Evolutionary conservation across 495 filamentous ascomycete species (phyloP).

Genomic region (Podospora bellae-mahoneyi): DNA sequence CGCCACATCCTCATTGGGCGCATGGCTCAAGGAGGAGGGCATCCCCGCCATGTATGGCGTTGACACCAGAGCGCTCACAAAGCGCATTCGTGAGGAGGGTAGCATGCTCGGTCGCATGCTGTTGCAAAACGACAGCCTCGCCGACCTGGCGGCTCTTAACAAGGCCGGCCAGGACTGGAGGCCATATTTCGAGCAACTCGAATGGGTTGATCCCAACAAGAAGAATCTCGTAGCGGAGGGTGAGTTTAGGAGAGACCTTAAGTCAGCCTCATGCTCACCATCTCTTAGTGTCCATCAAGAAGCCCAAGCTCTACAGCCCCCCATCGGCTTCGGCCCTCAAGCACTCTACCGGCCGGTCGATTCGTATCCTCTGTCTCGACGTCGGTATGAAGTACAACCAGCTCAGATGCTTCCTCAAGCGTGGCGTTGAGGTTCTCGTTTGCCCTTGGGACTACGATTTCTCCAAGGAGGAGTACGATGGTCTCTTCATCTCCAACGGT

Average conservation of each 20-base stretch:
- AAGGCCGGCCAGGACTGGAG: slow-evolving; percentile 53
- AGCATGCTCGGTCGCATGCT: slow-evolving; percentile 95
- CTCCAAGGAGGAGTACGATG: slow-evolving; percentile 77
- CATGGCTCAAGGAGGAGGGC: slow-evolving; percentile 93
- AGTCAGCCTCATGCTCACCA: slow-evolving; percentile 31
- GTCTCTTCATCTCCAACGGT: slow-evolving; percentile 95
- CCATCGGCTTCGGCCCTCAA: slow-evolving; percentile 59
- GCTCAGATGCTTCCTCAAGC: slow-evolving; percentile 80
- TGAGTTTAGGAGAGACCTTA: slow-evolving; percentile 46
- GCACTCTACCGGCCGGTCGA: slow-evolving; percentile 78
- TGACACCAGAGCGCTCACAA: slow-evolving; percentile 90
- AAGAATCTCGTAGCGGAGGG: slow-evolving; percentile 92
- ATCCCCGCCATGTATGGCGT: slow-evolving; percentile 96
- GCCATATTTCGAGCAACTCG: slow-evolving; percentile 65
- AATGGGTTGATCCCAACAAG: slow-evolving; percentile 88
- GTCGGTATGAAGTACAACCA: slow-evolving; percentile 98
- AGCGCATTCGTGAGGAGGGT: slow-evolving; percentile 86
- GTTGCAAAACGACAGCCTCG: slow-evolving; percentile 57
- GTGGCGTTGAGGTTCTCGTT: slow-evolving; percentile 92
- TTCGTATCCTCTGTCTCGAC: slow-evolving; percentile 88
- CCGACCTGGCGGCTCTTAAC: slow-evolving; percentile 29
- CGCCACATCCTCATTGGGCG: slow-evolving; percentile 79
- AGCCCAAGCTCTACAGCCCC: slow-evolving; percentile 78
- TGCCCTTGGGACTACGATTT: slow-evolving; percentile 97
- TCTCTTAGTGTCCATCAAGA: slow-evolving; percentile 74